A percentile compares a stretch with the other conserved stretches of the same genome.
Conservation (phyloP, 495 filamentous ascomycete genomes). For the Podospora sp. region DNA sequence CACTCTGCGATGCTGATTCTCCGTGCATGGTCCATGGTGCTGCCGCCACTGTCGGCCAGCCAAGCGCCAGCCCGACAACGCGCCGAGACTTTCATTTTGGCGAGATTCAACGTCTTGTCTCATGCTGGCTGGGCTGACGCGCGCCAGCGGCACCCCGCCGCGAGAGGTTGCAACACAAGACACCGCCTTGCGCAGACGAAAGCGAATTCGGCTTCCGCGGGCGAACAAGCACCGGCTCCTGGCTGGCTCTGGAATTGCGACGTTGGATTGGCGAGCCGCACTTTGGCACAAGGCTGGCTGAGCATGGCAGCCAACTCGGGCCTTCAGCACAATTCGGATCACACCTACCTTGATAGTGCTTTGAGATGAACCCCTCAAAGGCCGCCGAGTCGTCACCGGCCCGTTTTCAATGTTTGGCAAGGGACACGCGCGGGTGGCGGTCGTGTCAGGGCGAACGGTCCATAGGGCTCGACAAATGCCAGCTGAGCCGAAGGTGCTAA, state of each 20-base stretch:
- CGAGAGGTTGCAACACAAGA: background rate
- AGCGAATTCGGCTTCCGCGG: background rate
- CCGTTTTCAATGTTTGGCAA: background rate
- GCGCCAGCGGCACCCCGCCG: background rate
- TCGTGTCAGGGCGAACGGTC: background rate
- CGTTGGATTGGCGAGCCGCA: conserved; percentile 3
- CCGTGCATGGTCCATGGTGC: background rate
- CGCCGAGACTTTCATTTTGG: conserved; percentile 10
- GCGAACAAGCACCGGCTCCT: background rate
- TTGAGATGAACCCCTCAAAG: conserved; percentile 4
- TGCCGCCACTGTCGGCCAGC: background rate
- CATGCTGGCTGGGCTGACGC: conserved; percentile 17
- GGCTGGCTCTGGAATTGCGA: background rate
- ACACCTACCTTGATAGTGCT: background rate
- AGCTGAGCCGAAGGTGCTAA: background rate
- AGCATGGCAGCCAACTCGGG: background rate
- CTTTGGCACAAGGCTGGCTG: conserved; percentile 18
- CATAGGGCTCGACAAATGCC: conserved; percentile 14
- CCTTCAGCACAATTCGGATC: background rate
- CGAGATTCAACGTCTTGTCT: conserved; percentile 13
- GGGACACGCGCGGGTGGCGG: background rate
- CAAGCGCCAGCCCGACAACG: conserved; percentile 12
- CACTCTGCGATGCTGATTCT: conserved; percentile 1
- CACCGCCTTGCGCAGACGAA: no score
- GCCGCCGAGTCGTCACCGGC: background rate